These are phyloP conservation scores for Aspergillus floridensis DNA, from an alignment of 2,329 filamentous ascomycete genomes.

Conservation along the genomic window DNA sequence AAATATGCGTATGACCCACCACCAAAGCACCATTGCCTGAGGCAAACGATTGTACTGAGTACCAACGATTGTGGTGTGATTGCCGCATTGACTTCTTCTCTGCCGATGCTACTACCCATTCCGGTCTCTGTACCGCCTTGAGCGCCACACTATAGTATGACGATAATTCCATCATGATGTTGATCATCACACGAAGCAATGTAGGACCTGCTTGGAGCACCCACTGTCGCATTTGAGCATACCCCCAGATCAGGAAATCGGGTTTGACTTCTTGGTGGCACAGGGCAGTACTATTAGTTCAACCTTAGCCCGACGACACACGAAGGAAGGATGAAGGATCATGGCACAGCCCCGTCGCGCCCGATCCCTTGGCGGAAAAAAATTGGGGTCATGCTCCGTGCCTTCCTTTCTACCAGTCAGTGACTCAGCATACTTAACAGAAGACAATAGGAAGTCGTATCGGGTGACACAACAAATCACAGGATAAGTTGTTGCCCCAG, in stretches of 20 bases:
- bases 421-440: neutral
- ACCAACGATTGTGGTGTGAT: neutral
- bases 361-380: constrained; percentile 6
- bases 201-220: neutral
- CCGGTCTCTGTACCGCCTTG: neutral
- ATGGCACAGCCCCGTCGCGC: constrained; percentile 17
- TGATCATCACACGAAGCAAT: neutral
- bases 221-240: neutral
- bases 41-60: neutral
- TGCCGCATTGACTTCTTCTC: neutral
- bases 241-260: neutral
- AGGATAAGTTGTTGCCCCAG: neutral
- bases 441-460: neutral
- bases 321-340: neutral
- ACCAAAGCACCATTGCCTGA: neutral
- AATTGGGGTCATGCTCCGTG: neutral
- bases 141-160: neutral
- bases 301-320: neutral
- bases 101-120: neutral
- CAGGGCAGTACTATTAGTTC: neutral
- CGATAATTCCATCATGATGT: neutral
- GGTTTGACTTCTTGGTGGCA: neutral
- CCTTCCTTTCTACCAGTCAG: neutral
- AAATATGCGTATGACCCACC: constrained; percentile 1
- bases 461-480: neutral